phyloP scores from a whole-genome alignment of 441 rosid genomes.

The California macrophylla region DNA sequence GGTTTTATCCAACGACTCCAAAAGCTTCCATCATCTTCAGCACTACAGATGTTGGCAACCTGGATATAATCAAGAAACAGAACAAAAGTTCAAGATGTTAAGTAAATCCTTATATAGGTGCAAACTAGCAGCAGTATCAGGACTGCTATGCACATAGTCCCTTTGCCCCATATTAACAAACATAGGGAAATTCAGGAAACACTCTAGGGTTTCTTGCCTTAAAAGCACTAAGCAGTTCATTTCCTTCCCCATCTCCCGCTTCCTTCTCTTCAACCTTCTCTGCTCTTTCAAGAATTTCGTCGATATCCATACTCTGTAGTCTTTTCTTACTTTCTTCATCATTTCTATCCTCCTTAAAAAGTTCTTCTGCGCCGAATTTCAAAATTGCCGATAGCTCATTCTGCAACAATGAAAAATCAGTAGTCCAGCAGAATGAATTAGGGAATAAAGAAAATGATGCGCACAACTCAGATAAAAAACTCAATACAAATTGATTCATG shows the following conservation, averaged over 20 bases:
- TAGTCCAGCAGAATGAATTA: background rate
- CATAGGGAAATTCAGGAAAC: conserved; percentile 7
- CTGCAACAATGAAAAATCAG: conserved; percentile 33
- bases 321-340: conserved; percentile 95
- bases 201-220: conserved; percentile 46
- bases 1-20: conserved; percentile 99
- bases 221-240: conserved; percentile 88
- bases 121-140: too few species aligned
- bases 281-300: conserved; percentile 95
- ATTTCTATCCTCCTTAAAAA: conserved; percentile 87
- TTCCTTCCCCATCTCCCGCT: conserved; percentile 45
- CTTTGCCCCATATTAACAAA: background rate
- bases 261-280: conserved; percentile 93
- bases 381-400: conserved; percentile 95
- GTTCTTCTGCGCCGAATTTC: conserved; percentile 98
- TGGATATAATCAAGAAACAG: conserved; percentile 19
- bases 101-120: background rate
- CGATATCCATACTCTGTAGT: conserved; percentile 86
- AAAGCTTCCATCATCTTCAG: conserved; percentile 93
- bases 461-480: background rate
- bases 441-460: background rate
- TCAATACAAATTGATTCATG: background rate
- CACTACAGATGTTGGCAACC: conserved; percentile 87
- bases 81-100: background rate
- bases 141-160: too few species aligned